Percentiles rank a stretch among this genome's conserved stretches.
Conservation (phyloP, 2,329 filamentous ascomycete species). For the Metarhizium anisopliae region DNA sequence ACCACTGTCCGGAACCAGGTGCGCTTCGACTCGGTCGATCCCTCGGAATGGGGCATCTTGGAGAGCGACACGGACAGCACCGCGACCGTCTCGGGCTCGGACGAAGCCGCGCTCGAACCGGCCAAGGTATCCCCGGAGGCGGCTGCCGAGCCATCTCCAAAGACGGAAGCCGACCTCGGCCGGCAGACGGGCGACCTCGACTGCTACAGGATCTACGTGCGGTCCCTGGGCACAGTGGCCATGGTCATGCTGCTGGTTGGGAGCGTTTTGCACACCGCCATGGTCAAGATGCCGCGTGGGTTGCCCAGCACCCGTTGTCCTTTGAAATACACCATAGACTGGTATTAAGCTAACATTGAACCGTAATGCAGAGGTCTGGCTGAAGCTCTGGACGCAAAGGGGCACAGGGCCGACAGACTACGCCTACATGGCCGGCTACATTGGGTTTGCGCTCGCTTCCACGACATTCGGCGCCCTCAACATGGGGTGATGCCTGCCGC, state of each 20-base stretch:
- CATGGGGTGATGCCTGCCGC: conserved; percentile 2
- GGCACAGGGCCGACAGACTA: conserved; percentile 12
- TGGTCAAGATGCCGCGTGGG: conserved; percentile 17
- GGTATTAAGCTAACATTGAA: not conserved
- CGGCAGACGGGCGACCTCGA: conserved; percentile 19
- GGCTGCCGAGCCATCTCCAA: not conserved
- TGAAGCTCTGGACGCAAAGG: conserved; percentile 17
- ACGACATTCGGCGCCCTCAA: conserved; percentile 8
- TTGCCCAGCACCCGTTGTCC: not conserved
- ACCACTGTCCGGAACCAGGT: conserved; percentile 16
- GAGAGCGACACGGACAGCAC: conserved; percentile 1
- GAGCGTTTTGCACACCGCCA: conserved; percentile 6
- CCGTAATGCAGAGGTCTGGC: conserved; percentile 15
- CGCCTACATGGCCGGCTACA: conserved; percentile 14
- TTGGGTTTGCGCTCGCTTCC: conserved; percentile 12
- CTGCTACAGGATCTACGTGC: conserved; percentile 20
- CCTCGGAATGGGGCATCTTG: conserved; percentile 10
- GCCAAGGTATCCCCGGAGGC: not conserved
- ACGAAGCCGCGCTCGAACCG: not conserved
- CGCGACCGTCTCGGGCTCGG: not conserved
- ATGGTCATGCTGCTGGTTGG: conserved; percentile 10
- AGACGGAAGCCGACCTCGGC: conserved; percentile 14
- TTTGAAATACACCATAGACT: not conserved
- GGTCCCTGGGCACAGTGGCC: conserved; percentile 15
- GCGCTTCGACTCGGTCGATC: conserved; percentile 10